These are phyloP conservation scores for Neurospora sp. DNA, from an alignment of 495 filamentous ascomycete genomes.

Conservation along the genomic window DNA sequence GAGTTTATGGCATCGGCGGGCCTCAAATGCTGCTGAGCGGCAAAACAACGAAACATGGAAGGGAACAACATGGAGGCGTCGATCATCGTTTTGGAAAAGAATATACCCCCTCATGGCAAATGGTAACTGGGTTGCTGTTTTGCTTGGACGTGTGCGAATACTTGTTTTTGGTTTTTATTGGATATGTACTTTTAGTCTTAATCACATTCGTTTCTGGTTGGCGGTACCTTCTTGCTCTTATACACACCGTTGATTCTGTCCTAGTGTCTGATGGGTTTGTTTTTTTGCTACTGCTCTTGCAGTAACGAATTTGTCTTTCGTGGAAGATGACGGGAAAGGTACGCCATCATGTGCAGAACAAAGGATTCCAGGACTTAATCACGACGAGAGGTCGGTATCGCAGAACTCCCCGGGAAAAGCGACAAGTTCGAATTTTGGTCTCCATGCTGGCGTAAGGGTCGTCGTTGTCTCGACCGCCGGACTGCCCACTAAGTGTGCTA, in stretches of 20 bases:
- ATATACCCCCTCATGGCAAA: not conserved
- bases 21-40: not conserved
- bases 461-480: too few species aligned
- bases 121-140: not conserved
- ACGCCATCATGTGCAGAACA: too few species aligned
- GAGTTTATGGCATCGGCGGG: not conserved
- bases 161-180: not conserved
- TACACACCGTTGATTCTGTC: too few species aligned
- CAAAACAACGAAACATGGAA: not conserved
- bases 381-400: too few species aligned
- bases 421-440: too few species aligned
- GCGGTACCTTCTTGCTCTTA: too few species aligned
- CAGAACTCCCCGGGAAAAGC: too few species aligned
- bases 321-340: not conserved
- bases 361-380: too few species aligned
- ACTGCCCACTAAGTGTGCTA: too few species aligned
- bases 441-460: too few species aligned
- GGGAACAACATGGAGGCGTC: not conserved
- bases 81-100: not conserved
- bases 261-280: too few species aligned
- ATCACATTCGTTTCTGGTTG: not conserved
- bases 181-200: not conserved
- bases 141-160: not conserved
- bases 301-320: not conserved
- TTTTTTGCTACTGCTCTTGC: too few species aligned